A percentile compares a stretch with the other conserved stretches of the same genome.
Conservation (phyloP, 164 flowering plant genomes). For the Platanus orientalis region DNA sequence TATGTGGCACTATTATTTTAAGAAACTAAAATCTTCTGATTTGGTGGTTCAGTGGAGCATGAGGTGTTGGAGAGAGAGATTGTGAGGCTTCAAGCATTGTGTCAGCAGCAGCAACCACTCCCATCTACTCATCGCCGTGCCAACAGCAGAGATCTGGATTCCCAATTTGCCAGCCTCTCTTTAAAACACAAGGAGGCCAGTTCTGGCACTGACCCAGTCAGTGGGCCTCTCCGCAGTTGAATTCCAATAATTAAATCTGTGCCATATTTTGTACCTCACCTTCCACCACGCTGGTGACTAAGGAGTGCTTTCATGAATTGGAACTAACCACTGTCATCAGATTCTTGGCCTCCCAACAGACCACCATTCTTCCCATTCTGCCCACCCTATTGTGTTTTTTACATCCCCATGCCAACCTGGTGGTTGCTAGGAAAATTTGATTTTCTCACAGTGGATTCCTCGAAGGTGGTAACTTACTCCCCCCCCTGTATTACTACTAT, state of each 20-base stretch:
- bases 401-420: conserved; percentile 44
- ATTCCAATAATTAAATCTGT: conserved; percentile 5
- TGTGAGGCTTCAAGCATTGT: conserved; percentile 54
- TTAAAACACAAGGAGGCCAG: conserved; percentile 54
- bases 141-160: conserved; percentile 74
- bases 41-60: conserved; percentile 70
- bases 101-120: conserved; percentile 34
- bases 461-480: conserved; percentile 45
- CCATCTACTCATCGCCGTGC: conserved; percentile 54
- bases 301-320: not conserved
- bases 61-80: conserved; percentile 92
- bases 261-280: not conserved
- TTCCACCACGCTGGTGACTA: not conserved
- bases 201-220: conserved; percentile 42
- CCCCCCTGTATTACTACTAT: conserved; percentile 3
- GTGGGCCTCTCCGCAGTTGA: conserved; percentile 51
- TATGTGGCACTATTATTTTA: not conserved
- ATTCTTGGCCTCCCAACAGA: not conserved
- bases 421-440: conserved; percentile 21
- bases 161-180: conserved; percentile 71
- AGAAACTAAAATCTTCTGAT: conserved; percentile 3
- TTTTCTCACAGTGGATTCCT: conserved; percentile 27
- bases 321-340: not conserved
- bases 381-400: conserved; percentile 8
- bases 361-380: not conserved